phyloP scores from a whole-genome alignment of 495 filamentous ascomycete species.

The Schizothecium vesticola region DNA sequence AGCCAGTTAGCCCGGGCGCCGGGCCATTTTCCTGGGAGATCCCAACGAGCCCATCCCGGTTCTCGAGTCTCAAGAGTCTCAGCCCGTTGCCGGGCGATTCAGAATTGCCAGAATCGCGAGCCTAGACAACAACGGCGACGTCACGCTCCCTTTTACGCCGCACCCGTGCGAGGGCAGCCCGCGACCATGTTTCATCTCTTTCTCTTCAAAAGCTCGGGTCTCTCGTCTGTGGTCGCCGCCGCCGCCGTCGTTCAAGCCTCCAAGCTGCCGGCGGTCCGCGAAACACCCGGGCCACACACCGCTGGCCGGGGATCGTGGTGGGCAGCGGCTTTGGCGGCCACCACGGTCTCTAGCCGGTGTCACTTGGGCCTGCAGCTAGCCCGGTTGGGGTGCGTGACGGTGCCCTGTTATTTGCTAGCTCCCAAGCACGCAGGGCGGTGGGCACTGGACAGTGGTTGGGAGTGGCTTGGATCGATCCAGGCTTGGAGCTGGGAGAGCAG shows the following conservation, averaged over 20 bases:
- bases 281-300: background rate
- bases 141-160: background rate
- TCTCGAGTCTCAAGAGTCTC: background rate
- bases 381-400: background rate
- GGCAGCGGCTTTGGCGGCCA: background rate
- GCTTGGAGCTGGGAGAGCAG: background rate
- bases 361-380: conserved; percentile 2
- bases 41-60: background rate
- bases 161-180: background rate
- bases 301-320: background rate
- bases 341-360: background rate
- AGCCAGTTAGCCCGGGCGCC: background rate
- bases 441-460: background rate
- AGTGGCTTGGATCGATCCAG: background rate
- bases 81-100: background rate
- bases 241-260: background rate
- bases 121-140: background rate
- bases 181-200: background rate
- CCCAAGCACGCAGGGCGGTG: background rate
- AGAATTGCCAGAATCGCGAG: background rate
- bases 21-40: background rate
- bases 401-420: background rate
- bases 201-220: background rate
- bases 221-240: background rate
- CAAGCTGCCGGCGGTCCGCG: background rate